Base-by-base conservation (phyloP, 495 filamentous ascomycete species). In the Terfezia boudieri region DNA sequence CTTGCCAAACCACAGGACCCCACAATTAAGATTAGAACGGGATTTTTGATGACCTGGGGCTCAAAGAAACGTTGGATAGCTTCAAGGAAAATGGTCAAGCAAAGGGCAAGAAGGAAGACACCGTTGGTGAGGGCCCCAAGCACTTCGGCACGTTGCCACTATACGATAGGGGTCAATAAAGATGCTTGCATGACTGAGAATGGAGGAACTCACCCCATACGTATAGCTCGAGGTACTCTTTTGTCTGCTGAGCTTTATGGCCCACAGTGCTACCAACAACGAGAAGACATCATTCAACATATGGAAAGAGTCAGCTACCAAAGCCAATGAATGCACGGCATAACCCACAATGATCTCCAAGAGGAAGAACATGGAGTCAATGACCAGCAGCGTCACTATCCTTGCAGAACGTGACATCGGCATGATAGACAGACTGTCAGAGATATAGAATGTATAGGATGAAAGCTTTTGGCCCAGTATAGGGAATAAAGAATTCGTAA, bases 241-340 rank as follows among this genome's bases (percentile, higher is more conserved):
- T 59, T 83, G 81, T 50, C 76, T 74, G 55, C 86, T 84, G 50
- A 93, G 83, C 53, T 82, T 86, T 17, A 96, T 89, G 1, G 90
- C 90, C 92, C 92, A 98, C 36, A 95, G 66, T 49, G 90, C 90
- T 53, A 98, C 90, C 50, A 79, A 75, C 11, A 98, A 70, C 0
- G 90, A 98, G 48, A 98, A 76, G 55, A 98, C 86, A 78, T 98
- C 90, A 67, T 98, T 98, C 23, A 98, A 72, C 90, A 98, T 98
- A 63, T 98, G 90, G 70, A 96, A 98, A 55, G 90, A 85, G 71
- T 98, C 90, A 38, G 90, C 90, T 62, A 92, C 84, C 54, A 98
- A 74, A 16, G 90, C 90, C 57, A 98, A 77, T 32, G 90, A 96
- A 61, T 84, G 80, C 53, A 92, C 86, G 46, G 76, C 68, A 68